phyloP scores from a whole-genome alignment of 148 eudicot species.

The Fagopyrum homotropicum region DNA sequence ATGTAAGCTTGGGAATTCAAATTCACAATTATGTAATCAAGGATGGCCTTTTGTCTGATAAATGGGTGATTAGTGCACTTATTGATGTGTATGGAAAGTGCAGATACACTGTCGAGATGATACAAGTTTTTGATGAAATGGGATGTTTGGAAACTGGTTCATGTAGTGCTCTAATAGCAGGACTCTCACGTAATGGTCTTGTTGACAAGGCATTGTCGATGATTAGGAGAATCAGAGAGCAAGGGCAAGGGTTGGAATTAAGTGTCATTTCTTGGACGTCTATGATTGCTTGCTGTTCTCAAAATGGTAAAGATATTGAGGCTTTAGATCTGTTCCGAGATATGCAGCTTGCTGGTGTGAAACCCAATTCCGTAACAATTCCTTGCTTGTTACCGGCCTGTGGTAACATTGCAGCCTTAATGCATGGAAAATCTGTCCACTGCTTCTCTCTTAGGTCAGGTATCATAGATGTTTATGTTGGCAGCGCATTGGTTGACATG shows the following conservation, averaged over 20 bases:
- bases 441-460: conserved; percentile 47
- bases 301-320: conserved; percentile 65
- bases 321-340: conserved; percentile 56
- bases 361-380: conserved; percentile 58
- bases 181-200: conserved; percentile 52
- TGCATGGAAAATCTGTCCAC: conserved; percentile 71
- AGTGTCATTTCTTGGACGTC: conserved; percentile 81
- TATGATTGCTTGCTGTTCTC: conserved; percentile 60
- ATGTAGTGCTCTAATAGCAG: conserved; percentile 48
- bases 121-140: conserved; percentile 39
- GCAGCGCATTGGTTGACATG: conserved; percentile 67
- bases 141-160: conserved; percentile 39
- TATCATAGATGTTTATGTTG: conserved; percentile 53
- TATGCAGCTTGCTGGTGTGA: conserved; percentile 59
- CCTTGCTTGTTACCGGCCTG: conserved; percentile 74
- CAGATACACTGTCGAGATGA: conserved; percentile 38
- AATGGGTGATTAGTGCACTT: conserved; percentile 47
- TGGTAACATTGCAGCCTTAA: conserved; percentile 63
- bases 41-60: conserved; percentile 37
- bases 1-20: conserved; percentile 36
- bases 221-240: conserved; percentile 34
- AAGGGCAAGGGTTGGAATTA: conserved; percentile 34
- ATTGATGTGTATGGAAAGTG: conserved; percentile 64
- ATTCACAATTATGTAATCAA: conserved; percentile 49
- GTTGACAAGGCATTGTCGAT: conserved; percentile 37